These are phyloP conservation scores for Xylaria acuta DNA, from an alignment of 495 filamentous ascomycete species.

Conservation along the genomic window DNA sequence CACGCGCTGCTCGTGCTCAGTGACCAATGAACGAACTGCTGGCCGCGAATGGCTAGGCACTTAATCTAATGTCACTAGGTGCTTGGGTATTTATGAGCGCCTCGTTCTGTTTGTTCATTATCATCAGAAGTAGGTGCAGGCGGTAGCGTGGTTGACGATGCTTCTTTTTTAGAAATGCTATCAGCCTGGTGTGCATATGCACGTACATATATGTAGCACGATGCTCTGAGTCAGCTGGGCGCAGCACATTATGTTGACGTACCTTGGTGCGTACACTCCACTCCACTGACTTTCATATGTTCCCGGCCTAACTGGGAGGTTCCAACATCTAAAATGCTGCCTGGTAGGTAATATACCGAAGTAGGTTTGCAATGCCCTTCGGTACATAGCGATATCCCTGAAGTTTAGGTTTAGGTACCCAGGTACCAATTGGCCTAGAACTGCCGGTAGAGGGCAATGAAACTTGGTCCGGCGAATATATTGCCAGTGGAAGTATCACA, in stretches of 20 bases:
- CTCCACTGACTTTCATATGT: not conserved
- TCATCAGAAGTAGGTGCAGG: not conserved
- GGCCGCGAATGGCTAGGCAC: not conserved
- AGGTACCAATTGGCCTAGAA: not conserved
- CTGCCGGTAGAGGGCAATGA: constrained; percentile 1
- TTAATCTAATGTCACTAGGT: not conserved
- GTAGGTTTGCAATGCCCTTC: not conserved
- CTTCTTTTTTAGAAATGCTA: not conserved
- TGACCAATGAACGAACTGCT: constrained; percentile 1
- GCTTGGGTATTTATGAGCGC: not conserved
- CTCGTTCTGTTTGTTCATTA: not conserved
- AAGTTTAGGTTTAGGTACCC: not conserved
- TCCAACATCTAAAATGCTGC: not conserved
- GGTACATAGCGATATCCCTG: not conserved
- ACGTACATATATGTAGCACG: not conserved
- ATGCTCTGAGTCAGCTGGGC: not conserved
- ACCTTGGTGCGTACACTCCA: not conserved
- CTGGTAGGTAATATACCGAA: not conserved
- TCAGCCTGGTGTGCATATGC: not conserved
- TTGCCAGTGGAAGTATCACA: constrained; percentile 6
- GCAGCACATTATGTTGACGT: not conserved
- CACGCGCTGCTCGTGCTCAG: not conserved
- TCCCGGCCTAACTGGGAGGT: not conserved
- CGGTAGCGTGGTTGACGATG: not conserved
- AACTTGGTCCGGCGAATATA: not conserved